phyloP scores from a whole-genome alignment of 345 rosid genomes.

The Eucalyptus camaldulensis region DNA sequence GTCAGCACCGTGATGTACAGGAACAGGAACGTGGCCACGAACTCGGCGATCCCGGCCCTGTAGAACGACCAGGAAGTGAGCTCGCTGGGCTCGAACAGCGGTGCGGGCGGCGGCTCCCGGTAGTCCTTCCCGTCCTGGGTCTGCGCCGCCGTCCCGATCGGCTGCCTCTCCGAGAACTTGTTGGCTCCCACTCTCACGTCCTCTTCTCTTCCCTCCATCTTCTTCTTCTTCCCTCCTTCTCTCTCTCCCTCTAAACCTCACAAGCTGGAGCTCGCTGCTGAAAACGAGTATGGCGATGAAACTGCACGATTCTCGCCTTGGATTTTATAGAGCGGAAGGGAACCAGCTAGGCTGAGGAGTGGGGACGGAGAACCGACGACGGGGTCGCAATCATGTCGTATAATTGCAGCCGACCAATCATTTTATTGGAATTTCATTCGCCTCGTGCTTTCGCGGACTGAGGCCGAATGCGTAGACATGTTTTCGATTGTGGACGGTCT shows the following conservation, averaged over 20 bases:
- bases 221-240: neutral
- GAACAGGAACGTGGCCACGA: constrained; percentile 9
- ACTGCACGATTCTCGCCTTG: neutral
- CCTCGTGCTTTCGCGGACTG: neutral
- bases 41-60: constrained; percentile 13
- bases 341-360: neutral
- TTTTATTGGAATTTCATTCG: neutral
- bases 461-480: neutral
- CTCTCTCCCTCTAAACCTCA: neutral
- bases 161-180: constrained; percentile 18
- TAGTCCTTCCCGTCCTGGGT: constrained; percentile 8
- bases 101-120: constrained; percentile 11
- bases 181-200: constrained; percentile 18
- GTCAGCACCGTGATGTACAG: constrained; percentile 5
- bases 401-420: neutral
- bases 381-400: neutral
- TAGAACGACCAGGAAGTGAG: constrained; percentile 8
- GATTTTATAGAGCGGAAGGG: neutral
- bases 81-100: constrained; percentile 8
- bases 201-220: constrained; percentile 16
- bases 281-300: neutral
- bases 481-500: neutral
- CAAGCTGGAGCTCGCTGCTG: neutral
- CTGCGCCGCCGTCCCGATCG: constrained; percentile 16
- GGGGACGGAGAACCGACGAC: neutral